Base-by-base conservation (phyloP, 768 basidiomycete genomes). In the Hebeloma cylindrosporum region DNA sequence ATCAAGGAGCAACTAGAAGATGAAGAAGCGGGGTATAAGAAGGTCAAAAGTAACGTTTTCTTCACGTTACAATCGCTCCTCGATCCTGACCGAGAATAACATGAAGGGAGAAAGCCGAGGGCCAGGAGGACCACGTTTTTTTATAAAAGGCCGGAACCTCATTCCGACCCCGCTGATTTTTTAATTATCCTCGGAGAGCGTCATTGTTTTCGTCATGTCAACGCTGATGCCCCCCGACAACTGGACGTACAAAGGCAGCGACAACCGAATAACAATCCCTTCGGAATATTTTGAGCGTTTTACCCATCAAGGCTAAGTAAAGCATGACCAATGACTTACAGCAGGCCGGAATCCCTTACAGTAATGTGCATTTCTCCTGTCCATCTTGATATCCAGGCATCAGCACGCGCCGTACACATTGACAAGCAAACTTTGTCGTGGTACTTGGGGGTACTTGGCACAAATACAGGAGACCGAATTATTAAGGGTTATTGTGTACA, bases 81-180 rank as follows among this genome's bases (percentile, higher is more conserved):
- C 52, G 56, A 55, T 53, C 50, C 51, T 40, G 51, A 34, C 57
- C 55, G 57, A 55, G 39, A 48, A 51, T 53, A 55, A 38, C 39
- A 46, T 36, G 37, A 33, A 30, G 45, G 51, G 41, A 46, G 47
- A 38, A 49, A 51, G 39, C 33, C 44, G 42, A 38, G 21, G 16
- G 25, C 3, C 18, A 39, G 11, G 22, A 20, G 21, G 7, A 33
- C 40, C 48, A 54, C 51, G 57, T 51, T 54, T 40, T 47, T 48
- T 47, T 43, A 37, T 34, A 44, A 40, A 25, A 30, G 29, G 40
- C 32, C 18, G 14, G 31, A 37, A 21, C 31, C 43, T 35, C 13
- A 25, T 40, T n/a, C 35, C 36, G 20, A 27, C 41, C 31, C 37
- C 22, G 5, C 31, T 32, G 6, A 22, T 8, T 45, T 47, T 43